Evolutionary conservation across 2,329 filamentous ascomycete species (phyloP), one percentile per base, ranked within the genome.

Genomic region (Pleomassaria siparia): DNA sequence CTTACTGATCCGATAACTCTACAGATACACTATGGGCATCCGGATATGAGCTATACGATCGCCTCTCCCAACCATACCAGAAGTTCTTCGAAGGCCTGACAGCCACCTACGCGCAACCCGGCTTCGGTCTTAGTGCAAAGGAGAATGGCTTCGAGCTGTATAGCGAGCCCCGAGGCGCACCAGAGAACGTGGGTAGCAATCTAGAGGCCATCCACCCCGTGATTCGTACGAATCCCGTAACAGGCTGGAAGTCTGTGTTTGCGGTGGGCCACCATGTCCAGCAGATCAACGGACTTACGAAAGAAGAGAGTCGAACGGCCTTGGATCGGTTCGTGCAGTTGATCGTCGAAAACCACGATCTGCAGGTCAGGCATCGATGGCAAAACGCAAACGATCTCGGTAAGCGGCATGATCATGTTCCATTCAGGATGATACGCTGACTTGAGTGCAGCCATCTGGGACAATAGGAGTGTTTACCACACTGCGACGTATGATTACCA

Each of bases 401-500:
- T 69, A 53, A 59, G 69, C 44, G 7, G 15, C 15, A 6, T 8
- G 24, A 7, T 11, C 11, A 8, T 6, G 5, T 37, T 37, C 9
- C 13, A 20, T 20, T 20, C 7, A 11, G 4, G 33, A 5, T 8
- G 26, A 4, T 25, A 3, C 44, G 46, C 22, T 44, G 30, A 43
- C 26, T 15, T 11, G 12, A 15, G 33, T 11, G 29, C 60, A 66
- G 78, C 82, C 1, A 83, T 87, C 48, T 87, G 84, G 84, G 84
- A 87, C 59, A 87, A 87, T 53, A 70, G 81, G 8, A 78, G 76
- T 45, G 75, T 74, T 0, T 82, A 80, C 55, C 81, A 84, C 53
- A 78, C 77, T 25, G 82, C 81, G 0, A 86, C 81, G 0, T 84
- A 79, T 53, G 84, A 87, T 55, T 85, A 85, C 37, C 74, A 75